Conservation (phyloP, 2,329 filamentous ascomycete species). For the Colletotrichum shisoi region DNA sequence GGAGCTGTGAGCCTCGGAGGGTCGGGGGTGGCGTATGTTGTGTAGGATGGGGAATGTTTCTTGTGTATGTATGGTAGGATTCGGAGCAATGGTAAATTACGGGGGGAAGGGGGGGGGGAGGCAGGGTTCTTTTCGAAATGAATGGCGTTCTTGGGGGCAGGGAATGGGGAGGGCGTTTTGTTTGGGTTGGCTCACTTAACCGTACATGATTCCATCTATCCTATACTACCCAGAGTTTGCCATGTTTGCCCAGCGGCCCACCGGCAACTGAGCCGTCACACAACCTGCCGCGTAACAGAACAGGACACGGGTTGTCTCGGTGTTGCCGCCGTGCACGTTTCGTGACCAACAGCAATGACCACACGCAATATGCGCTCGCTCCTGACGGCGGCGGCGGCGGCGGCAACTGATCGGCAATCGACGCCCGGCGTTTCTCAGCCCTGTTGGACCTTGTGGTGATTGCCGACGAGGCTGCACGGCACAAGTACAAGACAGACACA, state of each 20-base stretch:
- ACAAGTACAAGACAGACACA: too few species aligned
- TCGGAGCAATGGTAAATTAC: neutral
- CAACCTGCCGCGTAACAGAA: neutral
- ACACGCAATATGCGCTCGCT: too few species aligned
- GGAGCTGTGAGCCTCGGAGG: constrained; percentile 29
- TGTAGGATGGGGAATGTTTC: too few species aligned
- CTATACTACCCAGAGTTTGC: neutral
- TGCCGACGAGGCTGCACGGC: neutral
- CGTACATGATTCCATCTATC: too few species aligned
- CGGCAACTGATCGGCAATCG: constrained; percentile 9
- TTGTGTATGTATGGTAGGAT: too few species aligned
- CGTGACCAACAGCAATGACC: too few species aligned
- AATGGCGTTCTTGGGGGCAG: too few species aligned
- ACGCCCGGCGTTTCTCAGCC: constrained; percentile 2
- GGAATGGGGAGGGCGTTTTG: too few species aligned
- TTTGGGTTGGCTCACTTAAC: neutral
- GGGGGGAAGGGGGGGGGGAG: too few species aligned
- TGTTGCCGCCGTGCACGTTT: neutral
- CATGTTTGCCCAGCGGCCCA: neutral
- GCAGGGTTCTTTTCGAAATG: too few species aligned
- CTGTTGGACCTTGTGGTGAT: neutral
- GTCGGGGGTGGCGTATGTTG: neutral
- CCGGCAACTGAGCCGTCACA: neutral
- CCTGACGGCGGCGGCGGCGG: too few species aligned
- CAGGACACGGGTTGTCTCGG: neutral